These are phyloP conservation scores for Physcomitrellopsis africana DNA, from an alignment of 225 moss, liverwort and hornwort genomes.

Conservation along the genomic window DNA sequence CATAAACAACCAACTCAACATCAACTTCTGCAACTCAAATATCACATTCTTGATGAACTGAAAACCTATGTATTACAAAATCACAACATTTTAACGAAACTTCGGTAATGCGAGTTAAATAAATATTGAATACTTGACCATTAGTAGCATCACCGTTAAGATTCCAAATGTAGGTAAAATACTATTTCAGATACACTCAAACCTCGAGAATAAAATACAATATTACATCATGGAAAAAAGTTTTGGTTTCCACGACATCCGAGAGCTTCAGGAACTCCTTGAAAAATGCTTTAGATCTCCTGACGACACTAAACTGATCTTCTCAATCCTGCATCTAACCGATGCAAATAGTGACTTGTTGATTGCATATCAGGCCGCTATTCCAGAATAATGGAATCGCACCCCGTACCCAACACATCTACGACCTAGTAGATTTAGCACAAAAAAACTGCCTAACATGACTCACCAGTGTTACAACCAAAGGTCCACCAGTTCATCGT, in stretches of 20 bases:
- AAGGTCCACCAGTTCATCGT: constrained; percentile 46
- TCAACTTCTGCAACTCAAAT: no score
- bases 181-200: not conserved
- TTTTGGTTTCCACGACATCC: constrained; percentile 37
- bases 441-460: constrained; percentile 23
- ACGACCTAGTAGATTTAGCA: constrained; percentile 13
- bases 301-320: constrained; percentile 33
- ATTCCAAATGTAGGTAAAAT: no score
- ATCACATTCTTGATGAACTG: no score
- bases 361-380: constrained; percentile 6
- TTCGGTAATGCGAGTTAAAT: no score
- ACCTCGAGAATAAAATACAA: constrained; percentile 26
- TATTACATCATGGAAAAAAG: constrained; percentile 29
- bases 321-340: constrained; percentile 18
- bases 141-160: no score
- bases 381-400: constrained; percentile 23
- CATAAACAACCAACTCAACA: no score
- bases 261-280: constrained; percentile 21
- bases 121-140: no score
- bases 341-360: constrained; percentile 12
- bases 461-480: constrained; percentile 39
- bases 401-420: constrained; percentile 13
- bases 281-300: constrained; percentile 33
- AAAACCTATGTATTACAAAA: no score
- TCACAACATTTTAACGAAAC: no score